Evolutionary conservation across 495 filamentous ascomycete genomes (phyloP), one percentile per base, ranked within the genome.

Genomic region (Clohesyomyces aquaticus): DNA sequence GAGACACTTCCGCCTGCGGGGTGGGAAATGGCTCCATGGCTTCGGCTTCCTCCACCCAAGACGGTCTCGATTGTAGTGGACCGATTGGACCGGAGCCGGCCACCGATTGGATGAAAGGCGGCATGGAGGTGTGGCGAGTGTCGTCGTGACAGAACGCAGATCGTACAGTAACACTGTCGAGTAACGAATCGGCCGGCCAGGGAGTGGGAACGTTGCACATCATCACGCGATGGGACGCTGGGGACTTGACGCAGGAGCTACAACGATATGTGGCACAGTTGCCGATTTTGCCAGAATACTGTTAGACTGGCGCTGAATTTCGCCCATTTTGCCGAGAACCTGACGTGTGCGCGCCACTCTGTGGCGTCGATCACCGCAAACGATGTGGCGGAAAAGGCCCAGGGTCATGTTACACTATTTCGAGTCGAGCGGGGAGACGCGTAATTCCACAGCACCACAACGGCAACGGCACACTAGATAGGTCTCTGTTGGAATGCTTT

Each of bases 221-320:
- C 60, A 63, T 56, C 51, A 63, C 60, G 51, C 60, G 50, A 63
- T 55, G 48, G 52, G 27, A 53, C 47, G 45, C 26, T 28, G 28
- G 55, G 21, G 32, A n/a, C 43, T 27, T 25, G 32, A 14, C 32
- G 32, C 6, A 38, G 32, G 14, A 38, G 14, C 6, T 14, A 6
- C 12, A 41, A 29, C n/a, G 19, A 55, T 18, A 16, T 63, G 59
- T 55, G 59, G 32, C 59, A 55, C 50, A 61, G 55, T 2, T 28
- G 55, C 11, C 25, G 55, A 10, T 28, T 38, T 38, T 38, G 32
- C 32, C 32, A 38, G 32, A 38, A 38, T 38, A 14, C 32, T 42
- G 9, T n/a, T n/a, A n/a, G 9, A 9, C 9, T n/a, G n/a, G 35
- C n/a, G 35, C 9, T n/a, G 35, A 42, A 42, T n/a, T 42, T 42